Evolutionary conservation across 352 stramenopile genomes (phyloP), one percentile per base, ranked within the genome.

Genomic region (Phytopythium sindhum): DNA sequence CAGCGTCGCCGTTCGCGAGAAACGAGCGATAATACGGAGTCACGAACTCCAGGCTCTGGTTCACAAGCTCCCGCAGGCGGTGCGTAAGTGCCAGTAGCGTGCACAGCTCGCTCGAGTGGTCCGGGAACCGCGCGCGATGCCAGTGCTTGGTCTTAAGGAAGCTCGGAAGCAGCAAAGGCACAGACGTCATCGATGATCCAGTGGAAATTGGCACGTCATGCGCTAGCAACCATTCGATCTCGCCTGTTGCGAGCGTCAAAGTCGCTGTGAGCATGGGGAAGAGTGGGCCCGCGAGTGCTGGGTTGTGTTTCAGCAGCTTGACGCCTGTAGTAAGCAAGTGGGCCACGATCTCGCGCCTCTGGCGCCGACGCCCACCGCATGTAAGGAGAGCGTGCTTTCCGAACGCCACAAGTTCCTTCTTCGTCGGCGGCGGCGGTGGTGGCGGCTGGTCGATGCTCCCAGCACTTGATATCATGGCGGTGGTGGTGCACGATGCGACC

Each of bases 131-230:
- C 0, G 70, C 69, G 31, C 75, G 75, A 1, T 82, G 67, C 56
- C 81, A 69, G 24, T 90, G 74, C 39, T 89, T 89, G 6, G 60
- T 3, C 29, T 90, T 90, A 29, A 86, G 57, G 28, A 80, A 68
- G 12, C 44, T 68, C 2, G 77, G 81, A 24, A 81, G 68, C 10
- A 89, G 69, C 17, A 70, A 56, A 14, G 66, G 28, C 65, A 57
- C 45, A 6, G 23, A 31, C 12, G 63, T 51, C 29, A 28, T 37
- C 5, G 24, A 63, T 61, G 23, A n/a, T 24, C 31, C 28, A 29
- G 44, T 45, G 42, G 42, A 14, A 24, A 48, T 48, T 7, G 42
- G n/a, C 19, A 48, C 42, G 19, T 48, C 42, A 17, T 90, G 81
- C 24, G 63, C 62, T n/a, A 86, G 63, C 7, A 71, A 26, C 81